Base-by-base conservation (phyloP, 140 eudicot species). In the Stevia rebaudiana region DNA sequence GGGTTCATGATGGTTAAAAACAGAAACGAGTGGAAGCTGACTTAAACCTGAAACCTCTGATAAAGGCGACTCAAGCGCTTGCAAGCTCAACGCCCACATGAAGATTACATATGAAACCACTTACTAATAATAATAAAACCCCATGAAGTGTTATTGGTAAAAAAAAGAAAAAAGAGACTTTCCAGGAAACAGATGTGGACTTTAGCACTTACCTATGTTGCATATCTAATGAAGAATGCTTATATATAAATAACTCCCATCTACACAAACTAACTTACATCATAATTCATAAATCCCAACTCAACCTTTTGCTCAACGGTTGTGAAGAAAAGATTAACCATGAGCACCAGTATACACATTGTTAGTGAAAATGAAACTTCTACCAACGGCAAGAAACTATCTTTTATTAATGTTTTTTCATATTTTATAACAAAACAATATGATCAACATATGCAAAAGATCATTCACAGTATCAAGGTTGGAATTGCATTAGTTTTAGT, bases 401-500 rank as follows among this genome's bases (percentile, higher is more conserved):
- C 63, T 33, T 52, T 64, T 62, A 18, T 74, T 59, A 51, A 63
- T 60, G 31, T 11, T 79, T 66, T 75, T 68, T 41, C 74, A 55
- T 69, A 50, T 84, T 30, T 52, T 61, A 68, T 76, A 60, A 71
- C 33, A 47, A 76, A 70, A 43, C 40, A 61, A 8, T 3, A 46
- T 41, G 67, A 63, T 19, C 33, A 54, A 1, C 65, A 78, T 52
- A 74, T 28, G 12, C 72, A 65, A 70, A 79, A 50, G 67, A 35
- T 78, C 18, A 82, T 84, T 51, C 97, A 90, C 18, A 77, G 95
- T 65, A 59, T 84, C 64, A 86, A 90, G 60, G 88, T 86, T 47
- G 97, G 94, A 35, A 73, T 77, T 40, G 85, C 97, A 8, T 76
- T 90, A 78, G 84, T 90, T 56, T 47, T 90, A 66, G 79, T 86